A percentile compares a stretch with the other conserved stretches of the same genome.
These are phyloP conservation scores for Eucalyptus virginea DNA, from an alignment of 345 rosid genomes.

Conservation along the genomic window DNA sequence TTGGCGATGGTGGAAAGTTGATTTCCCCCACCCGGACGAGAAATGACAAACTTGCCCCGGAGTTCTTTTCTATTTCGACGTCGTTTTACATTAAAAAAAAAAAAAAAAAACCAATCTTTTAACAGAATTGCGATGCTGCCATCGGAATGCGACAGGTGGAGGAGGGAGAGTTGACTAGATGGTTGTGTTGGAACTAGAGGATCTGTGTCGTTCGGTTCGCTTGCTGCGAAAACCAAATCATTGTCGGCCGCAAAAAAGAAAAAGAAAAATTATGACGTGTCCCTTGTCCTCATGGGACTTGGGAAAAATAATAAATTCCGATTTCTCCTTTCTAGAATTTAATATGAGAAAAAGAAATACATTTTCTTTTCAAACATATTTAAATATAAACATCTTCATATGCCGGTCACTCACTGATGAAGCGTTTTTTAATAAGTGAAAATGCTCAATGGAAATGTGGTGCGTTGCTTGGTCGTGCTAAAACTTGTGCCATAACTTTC, in stretches of 20 bases:
- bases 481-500: not conserved
- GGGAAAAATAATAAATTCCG: not conserved
- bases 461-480: not conserved
- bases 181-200: not conserved
- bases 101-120: not conserved
- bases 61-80: not conserved
- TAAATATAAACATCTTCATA: too few species aligned
- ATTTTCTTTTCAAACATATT: not conserved
- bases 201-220: not conserved
- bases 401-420: too few species aligned
- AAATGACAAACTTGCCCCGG: not conserved
- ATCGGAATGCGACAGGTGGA: not conserved
- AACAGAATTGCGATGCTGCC: not conserved
- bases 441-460: not conserved
- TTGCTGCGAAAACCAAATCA: not conserved
- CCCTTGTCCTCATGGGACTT: not conserved
- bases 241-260: not conserved
- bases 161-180: not conserved
- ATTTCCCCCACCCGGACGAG: not conserved
- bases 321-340: not conserved
- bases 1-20: not conserved
- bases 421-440: not conserved
- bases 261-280: not conserved
- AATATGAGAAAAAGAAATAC: not conserved
- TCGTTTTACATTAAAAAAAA: not conserved